These are phyloP conservation scores for Neopestalotiopsis clavispora DNA, from an alignment of 2,329 filamentous ascomycete genomes.

Conservation along the genomic window DNA sequence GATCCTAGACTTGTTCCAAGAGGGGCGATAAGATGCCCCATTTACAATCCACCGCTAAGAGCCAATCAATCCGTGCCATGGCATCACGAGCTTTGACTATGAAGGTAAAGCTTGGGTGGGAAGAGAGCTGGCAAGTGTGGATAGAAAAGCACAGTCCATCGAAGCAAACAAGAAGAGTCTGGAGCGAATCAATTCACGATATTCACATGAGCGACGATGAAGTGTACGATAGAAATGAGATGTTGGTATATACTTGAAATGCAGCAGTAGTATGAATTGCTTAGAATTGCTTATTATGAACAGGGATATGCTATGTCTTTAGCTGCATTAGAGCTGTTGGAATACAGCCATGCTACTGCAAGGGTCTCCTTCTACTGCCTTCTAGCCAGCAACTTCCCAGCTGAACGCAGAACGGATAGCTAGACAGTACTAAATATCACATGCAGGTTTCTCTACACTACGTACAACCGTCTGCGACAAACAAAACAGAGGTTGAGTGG, in stretches of 20 bases:
- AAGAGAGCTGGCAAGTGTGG: neutral
- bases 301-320: neutral
- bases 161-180: neutral
- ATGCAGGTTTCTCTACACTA: too few relatives aligned
- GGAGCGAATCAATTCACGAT: too few relatives aligned
- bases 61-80: neutral
- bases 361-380: too few relatives aligned
- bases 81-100: neutral
- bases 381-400: too few relatives aligned
- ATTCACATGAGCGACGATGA: too few relatives aligned
- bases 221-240: neutral
- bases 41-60: neutral
- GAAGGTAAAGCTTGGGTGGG: neutral
- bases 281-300: neutral
- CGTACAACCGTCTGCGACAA: too few relatives aligned
- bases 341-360: neutral
- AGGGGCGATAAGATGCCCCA: slow-evolving; percentile 9
- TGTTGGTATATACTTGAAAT: too few relatives aligned
- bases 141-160: neutral
- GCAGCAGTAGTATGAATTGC: too few relatives aligned
- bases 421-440: too few relatives aligned
- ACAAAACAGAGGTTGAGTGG: too few relatives aligned
- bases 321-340: neutral
- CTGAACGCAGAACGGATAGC: too few relatives aligned
- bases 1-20: slow-evolving; percentile 3